Percentiles rank a stretch among this genome's conserved stretches.
Conservation (phyloP, 148 eudicot species). For the Chenopodium berlandieri region DNA sequence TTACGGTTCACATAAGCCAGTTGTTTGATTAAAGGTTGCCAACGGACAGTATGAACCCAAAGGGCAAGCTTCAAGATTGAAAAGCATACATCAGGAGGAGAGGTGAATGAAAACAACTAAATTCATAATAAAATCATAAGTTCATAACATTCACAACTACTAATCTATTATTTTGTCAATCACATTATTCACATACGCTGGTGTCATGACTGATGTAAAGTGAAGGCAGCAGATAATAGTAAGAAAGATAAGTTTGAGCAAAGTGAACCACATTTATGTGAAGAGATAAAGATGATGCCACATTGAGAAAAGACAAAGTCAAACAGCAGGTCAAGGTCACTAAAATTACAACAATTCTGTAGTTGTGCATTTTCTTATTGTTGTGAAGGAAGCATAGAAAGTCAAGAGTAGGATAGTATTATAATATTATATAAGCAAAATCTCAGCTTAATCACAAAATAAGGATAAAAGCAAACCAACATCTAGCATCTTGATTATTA, state of each 20-base stretch:
- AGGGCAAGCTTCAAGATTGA: constrained; percentile 75
- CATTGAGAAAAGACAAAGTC: not conserved
- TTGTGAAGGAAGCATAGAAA: not conserved
- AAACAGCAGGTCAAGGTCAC: not conserved
- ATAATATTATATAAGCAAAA: not conserved
- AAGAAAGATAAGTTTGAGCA: not conserved
- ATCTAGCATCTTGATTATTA: not conserved
- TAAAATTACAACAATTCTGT: not conserved
- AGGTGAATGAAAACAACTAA: not conserved
- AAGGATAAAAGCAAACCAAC: not conserved
- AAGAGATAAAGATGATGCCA: not conserved
- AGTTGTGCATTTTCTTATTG: not conserved
- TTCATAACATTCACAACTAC: not conserved
- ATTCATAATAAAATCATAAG: not conserved
- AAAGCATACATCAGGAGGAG: constrained; percentile 9
- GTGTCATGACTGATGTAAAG: not conserved
- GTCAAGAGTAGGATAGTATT: not conserved
- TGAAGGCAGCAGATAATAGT: not conserved
- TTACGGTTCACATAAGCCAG: constrained; percentile 89
- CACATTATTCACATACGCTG: not conserved
- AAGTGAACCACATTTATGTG: not conserved
- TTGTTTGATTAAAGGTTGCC: constrained; percentile 49
- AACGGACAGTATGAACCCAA: constrained; percentile 83
- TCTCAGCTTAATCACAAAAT: not conserved
- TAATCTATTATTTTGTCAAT: not conserved